Evolutionary conservation across 176 grass and related monocot species (phyloP).

Genomic region (Eragrostis curvula): DNA sequence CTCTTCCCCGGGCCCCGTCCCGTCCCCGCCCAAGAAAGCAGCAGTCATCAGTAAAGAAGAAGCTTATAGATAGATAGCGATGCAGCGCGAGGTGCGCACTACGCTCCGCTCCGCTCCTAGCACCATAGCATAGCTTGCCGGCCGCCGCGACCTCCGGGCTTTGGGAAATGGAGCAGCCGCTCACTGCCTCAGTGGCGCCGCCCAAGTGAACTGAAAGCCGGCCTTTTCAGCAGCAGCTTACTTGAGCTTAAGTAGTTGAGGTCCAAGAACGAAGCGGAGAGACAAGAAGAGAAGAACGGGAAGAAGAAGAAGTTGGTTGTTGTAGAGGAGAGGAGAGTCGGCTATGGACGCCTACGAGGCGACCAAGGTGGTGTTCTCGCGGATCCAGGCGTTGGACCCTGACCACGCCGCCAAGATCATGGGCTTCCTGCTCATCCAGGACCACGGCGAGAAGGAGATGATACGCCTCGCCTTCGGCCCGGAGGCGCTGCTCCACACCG

Average conservation of each 20-base stretch:
- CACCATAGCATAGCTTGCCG: conserved; percentile 21
- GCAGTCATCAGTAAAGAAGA: not conserved
- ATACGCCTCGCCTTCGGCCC: conserved; percentile 95
- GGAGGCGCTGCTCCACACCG: conserved; percentile 75
- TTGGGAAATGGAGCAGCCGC: conserved; percentile 41
- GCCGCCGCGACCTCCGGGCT: conserved; percentile 28
- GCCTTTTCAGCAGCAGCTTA: not conserved
- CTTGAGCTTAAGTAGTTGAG: not conserved
- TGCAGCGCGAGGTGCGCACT: conserved; percentile 56
- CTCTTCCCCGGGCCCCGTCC: not conserved
- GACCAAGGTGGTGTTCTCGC: conserved; percentile 94
- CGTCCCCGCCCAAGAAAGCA: not conserved
- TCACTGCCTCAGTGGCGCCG: conserved; percentile 10
- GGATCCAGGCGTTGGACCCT: conserved; percentile 92
- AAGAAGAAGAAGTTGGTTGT: not conserved
- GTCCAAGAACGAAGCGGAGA: not conserved
- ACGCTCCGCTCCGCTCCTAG: not conserved
- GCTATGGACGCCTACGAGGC: conserved; percentile 97
- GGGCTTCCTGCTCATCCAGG: conserved; percentile 88
- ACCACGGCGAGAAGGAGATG: conserved; percentile 99
- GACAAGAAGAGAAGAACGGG: not conserved
- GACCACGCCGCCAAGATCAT: conserved; percentile 97
- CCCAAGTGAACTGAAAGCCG: not conserved
- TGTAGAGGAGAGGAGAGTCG: not conserved
- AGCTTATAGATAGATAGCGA: conserved; percentile 46